Evolutionary conservation across 305 asterid species (phyloP).

Genomic region (Solanum chacoense): DNA sequence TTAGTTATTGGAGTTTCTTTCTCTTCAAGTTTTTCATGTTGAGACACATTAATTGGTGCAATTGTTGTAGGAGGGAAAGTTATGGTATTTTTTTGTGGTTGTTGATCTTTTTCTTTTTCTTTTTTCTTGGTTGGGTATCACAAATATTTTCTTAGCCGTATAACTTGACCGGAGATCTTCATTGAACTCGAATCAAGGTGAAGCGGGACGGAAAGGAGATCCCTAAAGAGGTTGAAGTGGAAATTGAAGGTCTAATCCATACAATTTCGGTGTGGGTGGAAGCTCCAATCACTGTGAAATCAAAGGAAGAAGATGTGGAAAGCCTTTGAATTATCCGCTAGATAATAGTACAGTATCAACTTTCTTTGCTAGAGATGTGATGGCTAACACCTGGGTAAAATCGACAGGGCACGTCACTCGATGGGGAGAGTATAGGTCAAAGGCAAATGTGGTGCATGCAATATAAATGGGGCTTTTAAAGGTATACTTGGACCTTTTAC

Average conservation of each 20-base stretch:
- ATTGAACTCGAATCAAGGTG: not conserved
- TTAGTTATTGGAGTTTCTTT: not conserved
- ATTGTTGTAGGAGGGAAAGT: not conserved
- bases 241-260: not conserved
- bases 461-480: not conserved
- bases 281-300: not conserved
- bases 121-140: not conserved
- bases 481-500: not conserved
- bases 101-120: not conserved
- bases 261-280: not conserved
- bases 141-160: not conserved
- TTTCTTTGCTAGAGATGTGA: not conserved
- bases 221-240: not conserved
- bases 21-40: not conserved
- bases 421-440: not conserved
- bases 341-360: not conserved
- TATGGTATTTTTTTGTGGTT: not conserved
- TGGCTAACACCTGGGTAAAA: not conserved
- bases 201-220: not conserved
- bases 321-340: not conserved
- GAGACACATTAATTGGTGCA: not conserved
- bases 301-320: not conserved
- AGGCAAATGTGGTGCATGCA: not conserved
- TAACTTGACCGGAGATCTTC: not conserved
- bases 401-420: not conserved